Evolutionary conservation across 2,329 filamentous ascomycete genomes (phyloP).

Genomic region (Elsinoe fawcettii): DNA sequence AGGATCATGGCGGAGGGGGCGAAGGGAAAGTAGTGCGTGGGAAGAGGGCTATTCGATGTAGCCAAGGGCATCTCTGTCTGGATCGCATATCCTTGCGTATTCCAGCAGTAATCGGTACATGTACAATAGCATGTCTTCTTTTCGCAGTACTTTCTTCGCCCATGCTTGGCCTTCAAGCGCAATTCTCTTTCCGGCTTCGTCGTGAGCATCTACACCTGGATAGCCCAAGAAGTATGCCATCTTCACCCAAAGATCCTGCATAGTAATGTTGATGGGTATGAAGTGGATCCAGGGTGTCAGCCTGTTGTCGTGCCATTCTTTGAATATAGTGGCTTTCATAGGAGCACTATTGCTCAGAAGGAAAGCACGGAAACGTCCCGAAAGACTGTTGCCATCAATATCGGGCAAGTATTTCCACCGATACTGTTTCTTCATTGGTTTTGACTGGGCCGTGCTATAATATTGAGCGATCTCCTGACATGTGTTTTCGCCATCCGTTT

Average conservation of each 20-base stretch:
- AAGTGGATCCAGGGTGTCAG: constrained; percentile 32
- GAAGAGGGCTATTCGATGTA: not conserved
- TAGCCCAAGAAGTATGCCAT: constrained; percentile 24
- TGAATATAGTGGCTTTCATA: constrained; percentile 31
- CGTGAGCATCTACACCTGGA: constrained; percentile 10
- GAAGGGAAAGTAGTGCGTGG: not conserved
- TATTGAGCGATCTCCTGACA: not conserved
- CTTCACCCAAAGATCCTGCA: constrained; percentile 24
- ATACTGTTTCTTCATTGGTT: constrained; percentile 37
- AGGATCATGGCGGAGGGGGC: not conserved
- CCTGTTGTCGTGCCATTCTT: constrained; percentile 33
- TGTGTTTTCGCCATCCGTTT: not conserved
- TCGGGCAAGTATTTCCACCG: constrained; percentile 61
- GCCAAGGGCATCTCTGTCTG: constrained; percentile 17
- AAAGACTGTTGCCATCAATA: constrained; percentile 57
- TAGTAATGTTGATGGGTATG: constrained; percentile 27
- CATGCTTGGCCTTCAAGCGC: constrained; percentile 22
- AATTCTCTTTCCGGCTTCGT: constrained; percentile 21
- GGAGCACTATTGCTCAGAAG: constrained; percentile 23
- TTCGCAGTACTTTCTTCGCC: constrained; percentile 21
- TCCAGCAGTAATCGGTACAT: constrained; percentile 22
- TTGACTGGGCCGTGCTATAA: not conserved
- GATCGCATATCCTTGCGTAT: constrained; percentile 20
- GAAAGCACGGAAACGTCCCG: constrained; percentile 30
- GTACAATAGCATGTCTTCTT: constrained; percentile 23